Evolutionary conservation across 495 filamentous ascomycete genomes (phyloP).

Genomic region (Cercophora sp.): DNA sequence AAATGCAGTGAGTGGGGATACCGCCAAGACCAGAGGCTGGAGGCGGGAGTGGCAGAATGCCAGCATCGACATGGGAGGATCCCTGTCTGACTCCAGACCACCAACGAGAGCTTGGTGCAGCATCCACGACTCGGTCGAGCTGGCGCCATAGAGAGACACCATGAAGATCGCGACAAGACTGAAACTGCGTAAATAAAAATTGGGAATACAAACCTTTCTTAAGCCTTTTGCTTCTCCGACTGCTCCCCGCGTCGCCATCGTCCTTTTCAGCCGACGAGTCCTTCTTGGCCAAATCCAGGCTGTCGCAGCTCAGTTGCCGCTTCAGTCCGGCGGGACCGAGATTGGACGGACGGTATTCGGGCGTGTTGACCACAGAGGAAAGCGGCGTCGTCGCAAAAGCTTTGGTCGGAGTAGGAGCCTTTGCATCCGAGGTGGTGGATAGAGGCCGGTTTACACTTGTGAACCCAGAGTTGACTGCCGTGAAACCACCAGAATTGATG

Average conservation of each 20-base stretch:
- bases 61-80: conserved; percentile 8
- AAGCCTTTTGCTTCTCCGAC: conserved; percentile 84
- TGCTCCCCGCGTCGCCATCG: conserved; percentile 59
- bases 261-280: conserved; percentile 59
- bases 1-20: not conserved
- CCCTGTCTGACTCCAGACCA: not conserved
- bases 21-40: conserved; percentile 1
- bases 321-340: conserved; percentile 61
- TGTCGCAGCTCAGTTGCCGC: conserved; percentile 78
- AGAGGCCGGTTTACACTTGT: conserved; percentile 65
- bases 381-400: conserved; percentile 49
- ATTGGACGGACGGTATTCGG: conserved; percentile 53
- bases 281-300: conserved; percentile 50
- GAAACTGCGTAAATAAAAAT: no score
- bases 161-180: no score
- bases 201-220: conserved; percentile 66
- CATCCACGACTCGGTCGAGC: no score
- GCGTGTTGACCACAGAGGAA: conserved; percentile 52
- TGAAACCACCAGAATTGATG: conserved; percentile 52
- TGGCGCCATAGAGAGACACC: no score
- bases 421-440: conserved; percentile 27
- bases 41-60: conserved; percentile 1
- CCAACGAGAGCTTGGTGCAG: not conserved
- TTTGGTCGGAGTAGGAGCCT: conserved; percentile 42
- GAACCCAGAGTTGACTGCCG: conserved; percentile 59